These are phyloP conservation scores for Oryza brachyantha DNA, from an alignment of 176 grass and related monocot species.

Conservation along the genomic window DNA sequence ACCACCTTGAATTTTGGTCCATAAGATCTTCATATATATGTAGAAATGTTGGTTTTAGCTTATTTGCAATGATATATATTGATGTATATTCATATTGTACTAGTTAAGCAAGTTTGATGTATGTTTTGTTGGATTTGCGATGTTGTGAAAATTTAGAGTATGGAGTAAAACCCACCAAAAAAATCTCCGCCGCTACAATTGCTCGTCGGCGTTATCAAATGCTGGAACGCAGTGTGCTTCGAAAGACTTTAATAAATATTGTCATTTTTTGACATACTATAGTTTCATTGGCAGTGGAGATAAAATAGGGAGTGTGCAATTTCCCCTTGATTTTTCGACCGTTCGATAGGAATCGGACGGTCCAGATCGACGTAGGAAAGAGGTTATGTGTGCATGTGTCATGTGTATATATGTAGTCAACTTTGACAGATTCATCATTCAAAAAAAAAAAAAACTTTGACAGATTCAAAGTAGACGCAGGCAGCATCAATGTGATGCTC, in stretches of 20 bases:
- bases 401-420: neutral
- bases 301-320: neutral
- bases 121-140: too few relatives aligned
- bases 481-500: neutral
- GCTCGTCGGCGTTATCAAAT: neutral
- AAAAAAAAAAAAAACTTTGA: too few relatives aligned
- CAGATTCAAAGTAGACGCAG: neutral
- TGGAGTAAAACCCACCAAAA: too few relatives aligned
- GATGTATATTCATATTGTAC: too few relatives aligned
- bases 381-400: neutral
- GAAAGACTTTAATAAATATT: neutral
- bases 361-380: neutral
- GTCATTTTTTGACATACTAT: neutral
- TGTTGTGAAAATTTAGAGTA: too few relatives aligned
- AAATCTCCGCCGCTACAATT: too few relatives aligned
- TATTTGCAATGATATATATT: too few relatives aligned
- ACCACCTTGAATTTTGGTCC: too few relatives aligned
- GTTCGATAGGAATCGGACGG: neutral
- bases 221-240: neutral
- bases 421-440: slow-evolving; percentile 11
- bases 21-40: too few relatives aligned
- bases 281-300: neutral
- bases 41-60: too few relatives aligned
- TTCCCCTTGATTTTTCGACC: neutral
- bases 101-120: too few relatives aligned